Conservation (phyloP, 306 rosid genomes). For the Vigna nakashimae region DNA sequence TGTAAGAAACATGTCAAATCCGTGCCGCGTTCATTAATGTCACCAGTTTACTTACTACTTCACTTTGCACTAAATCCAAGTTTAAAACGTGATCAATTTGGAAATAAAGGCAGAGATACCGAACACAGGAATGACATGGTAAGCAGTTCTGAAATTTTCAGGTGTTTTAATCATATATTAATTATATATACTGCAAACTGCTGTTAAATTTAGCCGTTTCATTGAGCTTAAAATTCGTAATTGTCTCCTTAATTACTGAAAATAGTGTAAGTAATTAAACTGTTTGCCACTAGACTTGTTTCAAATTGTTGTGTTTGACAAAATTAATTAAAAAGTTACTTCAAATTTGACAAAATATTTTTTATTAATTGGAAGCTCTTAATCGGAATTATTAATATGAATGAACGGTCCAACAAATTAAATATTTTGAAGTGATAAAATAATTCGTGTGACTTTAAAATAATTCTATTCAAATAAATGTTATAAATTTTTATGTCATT, state of each 20-base stretch:
- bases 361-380: too few relatives aligned
- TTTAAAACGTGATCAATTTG: constrained; percentile 36
- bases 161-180: neutral
- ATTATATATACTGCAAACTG: neutral
- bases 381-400: too few relatives aligned
- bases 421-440: neutral
- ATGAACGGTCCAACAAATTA: neutral
- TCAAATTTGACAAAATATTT: neutral
- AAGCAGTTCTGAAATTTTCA: neutral
- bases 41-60: neutral
- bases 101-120: neutral
- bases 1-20: constrained; percentile 17
- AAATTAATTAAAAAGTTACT: neutral
- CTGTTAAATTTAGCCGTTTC: neutral
- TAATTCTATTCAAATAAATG: too few relatives aligned
- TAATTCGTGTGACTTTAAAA: too few relatives aligned
- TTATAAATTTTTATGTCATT: too few relatives aligned
- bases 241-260: neutral
- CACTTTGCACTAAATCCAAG: neutral
- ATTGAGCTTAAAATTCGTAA: neutral
- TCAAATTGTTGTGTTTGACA: neutral
- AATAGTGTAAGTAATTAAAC: neutral
- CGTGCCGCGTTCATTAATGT: constrained; percentile 33
- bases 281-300: neutral
- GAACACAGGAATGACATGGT: constrained; percentile 1